A percentile compares a stretch with the other conserved stretches of the same genome.
These are phyloP conservation scores for Podochytrium sp. DNA, from an alignment of 192 early-diverging fungal genomes.

Conservation along the genomic window DNA sequence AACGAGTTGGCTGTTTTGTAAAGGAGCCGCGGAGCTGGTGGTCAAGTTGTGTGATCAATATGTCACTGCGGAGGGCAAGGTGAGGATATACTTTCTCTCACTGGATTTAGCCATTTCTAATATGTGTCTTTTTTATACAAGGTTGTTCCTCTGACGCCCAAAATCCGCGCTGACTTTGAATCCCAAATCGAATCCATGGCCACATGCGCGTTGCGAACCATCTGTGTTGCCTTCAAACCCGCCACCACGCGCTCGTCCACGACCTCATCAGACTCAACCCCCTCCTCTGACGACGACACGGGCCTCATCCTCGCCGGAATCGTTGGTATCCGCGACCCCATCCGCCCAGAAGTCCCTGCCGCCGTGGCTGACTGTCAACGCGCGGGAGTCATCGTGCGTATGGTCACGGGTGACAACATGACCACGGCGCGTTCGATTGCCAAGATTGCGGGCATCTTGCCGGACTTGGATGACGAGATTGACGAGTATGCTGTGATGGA, in stretches of 20 bases:
- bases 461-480: slow-evolving; percentile 29
- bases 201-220: slow-evolving; percentile 83
- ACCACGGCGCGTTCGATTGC: slow-evolving; percentile 95
- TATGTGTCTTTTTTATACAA: background rate
- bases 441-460: slow-evolving; percentile 89
- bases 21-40: slow-evolving; percentile 86
- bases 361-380: slow-evolving; percentile 84
- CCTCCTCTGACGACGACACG: slow-evolving; percentile 57
- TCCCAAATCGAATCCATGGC: slow-evolving; percentile 75
- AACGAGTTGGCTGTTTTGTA: slow-evolving; percentile 74
- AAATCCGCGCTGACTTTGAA: slow-evolving; percentile 24
- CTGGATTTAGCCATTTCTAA: background rate
- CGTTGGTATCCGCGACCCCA: slow-evolving; percentile 96
- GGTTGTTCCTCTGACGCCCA: slow-evolving; percentile 27
- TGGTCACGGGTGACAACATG: slow-evolving; percentile 99
- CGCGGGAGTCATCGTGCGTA: slow-evolving; percentile 94
- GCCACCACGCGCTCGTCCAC: slow-evolving; percentile 35
- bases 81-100: slow-evolving; percentile 5
- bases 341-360: slow-evolving; percentile 91
- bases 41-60: slow-evolving; percentile 52
- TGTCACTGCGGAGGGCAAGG: slow-evolving; percentile 37
- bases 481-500: slow-evolving; percentile 89
- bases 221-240: slow-evolving; percentile 74
- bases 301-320: slow-evolving; percentile 82
- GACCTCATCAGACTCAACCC: slow-evolving; percentile 56